These are phyloP conservation scores for Lophium mytilinum DNA, from an alignment of 495 filamentous ascomycete species.

Conservation along the genomic window DNA sequence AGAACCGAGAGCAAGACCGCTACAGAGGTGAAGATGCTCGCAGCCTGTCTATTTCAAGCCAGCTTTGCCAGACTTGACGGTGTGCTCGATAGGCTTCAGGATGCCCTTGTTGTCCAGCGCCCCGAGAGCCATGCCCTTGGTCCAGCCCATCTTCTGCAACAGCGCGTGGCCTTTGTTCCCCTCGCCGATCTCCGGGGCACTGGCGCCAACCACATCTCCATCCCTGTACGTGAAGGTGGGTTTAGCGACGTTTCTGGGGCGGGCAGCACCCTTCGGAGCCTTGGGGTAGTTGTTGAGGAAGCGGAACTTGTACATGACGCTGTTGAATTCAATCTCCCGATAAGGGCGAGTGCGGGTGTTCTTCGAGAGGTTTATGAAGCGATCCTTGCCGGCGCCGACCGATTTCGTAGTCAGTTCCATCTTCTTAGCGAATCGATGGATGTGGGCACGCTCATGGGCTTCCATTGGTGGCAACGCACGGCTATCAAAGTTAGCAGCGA, in stretches of 20 bases:
- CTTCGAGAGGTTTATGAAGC: conserved; percentile 72
- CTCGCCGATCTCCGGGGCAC: conserved; percentile 71
- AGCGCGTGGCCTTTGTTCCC: conserved; percentile 82
- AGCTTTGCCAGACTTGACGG: conserved; percentile 77
- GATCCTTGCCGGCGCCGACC: conserved; percentile 58
- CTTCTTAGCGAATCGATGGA: conserved; percentile 65
- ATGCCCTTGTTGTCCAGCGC: conserved; percentile 79
- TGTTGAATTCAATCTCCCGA: conserved; percentile 32
- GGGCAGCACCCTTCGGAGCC: background rate
- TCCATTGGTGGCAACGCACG: conserved; percentile 78
- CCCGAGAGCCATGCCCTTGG: conserved; percentile 77
- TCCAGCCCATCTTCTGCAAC: conserved; percentile 98
- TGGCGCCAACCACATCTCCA: conserved; percentile 82
- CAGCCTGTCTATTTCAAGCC: conserved; percentile 49
- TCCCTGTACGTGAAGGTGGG: conserved; percentile 52
- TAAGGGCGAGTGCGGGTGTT: conserved; percentile 53
- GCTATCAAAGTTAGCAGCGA: conserved; percentile 36
- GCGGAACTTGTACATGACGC: conserved; percentile 23
- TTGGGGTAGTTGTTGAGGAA: conserved; percentile 33
- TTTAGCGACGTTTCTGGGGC: background rate
- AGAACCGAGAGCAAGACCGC: too few species aligned
- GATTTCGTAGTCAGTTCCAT: conserved; percentile 80
- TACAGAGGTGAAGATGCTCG: too few species aligned
- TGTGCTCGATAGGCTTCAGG: conserved; percentile 72
- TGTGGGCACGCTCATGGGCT: conserved; percentile 59